phyloP scores from a whole-genome alignment of 1,139 yeast genomes.

The Yamadazyma diospyri region DNA sequence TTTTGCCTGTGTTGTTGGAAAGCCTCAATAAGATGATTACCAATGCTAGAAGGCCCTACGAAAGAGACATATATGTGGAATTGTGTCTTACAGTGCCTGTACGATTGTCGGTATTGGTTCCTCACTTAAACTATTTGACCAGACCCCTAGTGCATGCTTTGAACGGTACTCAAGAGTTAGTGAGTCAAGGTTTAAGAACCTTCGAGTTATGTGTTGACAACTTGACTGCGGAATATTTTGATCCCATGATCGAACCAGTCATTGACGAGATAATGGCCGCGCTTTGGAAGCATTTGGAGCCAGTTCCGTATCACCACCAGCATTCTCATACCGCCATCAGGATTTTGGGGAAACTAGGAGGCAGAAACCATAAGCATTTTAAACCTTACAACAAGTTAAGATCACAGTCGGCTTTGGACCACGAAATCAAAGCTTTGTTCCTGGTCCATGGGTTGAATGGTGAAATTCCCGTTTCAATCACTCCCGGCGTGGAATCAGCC shows the following conservation, averaged over 20 bases:
- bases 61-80: constrained; percentile 90
- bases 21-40: constrained; percentile 79
- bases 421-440: constrained; percentile 66
- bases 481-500: constrained; percentile 83
- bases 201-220: constrained; percentile 96
- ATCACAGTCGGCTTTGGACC: constrained; percentile 56
- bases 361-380: constrained; percentile 84
- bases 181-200: constrained; percentile 90
- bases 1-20: constrained; percentile 80
- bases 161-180: constrained; percentile 86
- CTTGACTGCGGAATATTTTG: constrained; percentile 92
- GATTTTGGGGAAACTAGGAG: constrained; percentile 92
- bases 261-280: constrained; percentile 92
- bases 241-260: constrained; percentile 94
- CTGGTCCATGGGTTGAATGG: constrained; percentile 65
- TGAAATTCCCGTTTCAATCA: constrained; percentile 65
- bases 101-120: constrained; percentile 85
- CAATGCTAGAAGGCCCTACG: constrained; percentile 84
- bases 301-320: constrained; percentile 88
- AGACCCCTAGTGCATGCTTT: constrained; percentile 88
- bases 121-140: constrained; percentile 83
- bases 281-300: constrained; percentile 85
- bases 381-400: constrained; percentile 67
- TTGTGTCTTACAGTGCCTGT: constrained; percentile 95
- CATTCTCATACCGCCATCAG: constrained; percentile 94